Conservation (phyloP, 2,329 filamentous ascomycete species). For the Amauroascus verrucosus region DNA sequence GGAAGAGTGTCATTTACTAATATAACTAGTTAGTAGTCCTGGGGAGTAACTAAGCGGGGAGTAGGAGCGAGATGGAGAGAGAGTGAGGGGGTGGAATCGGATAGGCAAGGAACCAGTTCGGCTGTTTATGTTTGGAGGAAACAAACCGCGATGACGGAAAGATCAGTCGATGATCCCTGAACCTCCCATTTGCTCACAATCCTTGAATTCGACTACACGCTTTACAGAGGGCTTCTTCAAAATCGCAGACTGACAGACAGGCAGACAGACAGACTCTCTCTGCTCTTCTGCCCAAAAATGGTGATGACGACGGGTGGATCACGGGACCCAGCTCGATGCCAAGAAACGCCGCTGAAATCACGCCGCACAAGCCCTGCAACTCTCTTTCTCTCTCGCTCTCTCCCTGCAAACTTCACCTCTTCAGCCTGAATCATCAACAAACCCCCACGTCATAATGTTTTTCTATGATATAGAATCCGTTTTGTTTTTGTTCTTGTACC, state of each 20-base stretch:
- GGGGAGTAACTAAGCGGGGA: not conserved
- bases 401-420: not conserved
- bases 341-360: not conserved
- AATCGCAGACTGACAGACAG: too few species aligned
- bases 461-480: not conserved
- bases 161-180: too few species aligned
- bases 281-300: too few species aligned
- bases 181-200: too few species aligned
- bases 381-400: too few species aligned
- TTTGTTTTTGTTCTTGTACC: not conserved
- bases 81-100: constrained; percentile 5
- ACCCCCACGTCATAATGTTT: constrained; percentile 1
- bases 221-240: too few species aligned
- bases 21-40: too few species aligned
- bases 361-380: not conserved
- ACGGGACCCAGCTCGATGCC: not conserved
- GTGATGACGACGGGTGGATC: not conserved
- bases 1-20: constrained; percentile 22
- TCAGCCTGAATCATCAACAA: not conserved
- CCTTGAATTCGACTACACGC: too few species aligned
- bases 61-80: not conserved
- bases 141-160: not conserved
- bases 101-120: not conserved
- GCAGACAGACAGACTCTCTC: too few species aligned
- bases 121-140: too few species aligned